phyloP scores from a whole-genome alignment of 306 rosid genomes.

The Hylodesmum podocarpum region DNA sequence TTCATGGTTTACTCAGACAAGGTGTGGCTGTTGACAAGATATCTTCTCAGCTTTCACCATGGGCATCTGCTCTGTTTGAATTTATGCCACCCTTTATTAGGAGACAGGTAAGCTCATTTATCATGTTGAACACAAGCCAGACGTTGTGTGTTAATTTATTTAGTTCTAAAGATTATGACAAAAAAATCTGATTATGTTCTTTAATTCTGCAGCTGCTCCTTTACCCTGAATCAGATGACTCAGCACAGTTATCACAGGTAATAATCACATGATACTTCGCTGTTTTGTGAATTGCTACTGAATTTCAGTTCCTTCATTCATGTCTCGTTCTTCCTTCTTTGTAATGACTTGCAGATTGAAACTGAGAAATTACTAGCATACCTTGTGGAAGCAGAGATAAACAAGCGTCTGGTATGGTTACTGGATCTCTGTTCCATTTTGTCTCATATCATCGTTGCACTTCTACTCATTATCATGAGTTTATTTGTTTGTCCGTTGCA shows the following conservation, averaged over 20 bases:
- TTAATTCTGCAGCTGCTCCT: slow-evolving; percentile 73
- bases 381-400: slow-evolving; percentile 93
- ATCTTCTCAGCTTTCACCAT: slow-evolving; percentile 86
- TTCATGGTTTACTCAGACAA: slow-evolving; percentile 76
- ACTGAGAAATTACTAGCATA: slow-evolving; percentile 95
- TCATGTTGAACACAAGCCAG: neutral
- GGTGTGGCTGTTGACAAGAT: slow-evolving; percentile 73
- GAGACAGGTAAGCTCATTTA: slow-evolving; percentile 60
- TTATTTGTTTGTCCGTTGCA: neutral
- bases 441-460: neutral
- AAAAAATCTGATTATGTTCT: slow-evolving; percentile 14
- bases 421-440: slow-evolving; percentile 2
- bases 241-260: slow-evolving; percentile 99
- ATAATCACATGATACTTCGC: slow-evolving; percentile 7
- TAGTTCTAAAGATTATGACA: neutral
- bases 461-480: neutral
- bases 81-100: slow-evolving; percentile 91
- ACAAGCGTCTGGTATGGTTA: slow-evolving; percentile 71
- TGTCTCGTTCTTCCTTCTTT: slow-evolving; percentile 13
- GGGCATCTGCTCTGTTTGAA: slow-evolving; percentile 98
- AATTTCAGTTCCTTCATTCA: slow-evolving; percentile 25
- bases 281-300: neutral
- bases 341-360: slow-evolving; percentile 67
- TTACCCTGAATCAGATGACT: slow-evolving; percentile 95
- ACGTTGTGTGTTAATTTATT: neutral